These are phyloP conservation scores for Fragaria vesca DNA, from an alignment of 306 rosid genomes.

Conservation along the genomic window DNA sequence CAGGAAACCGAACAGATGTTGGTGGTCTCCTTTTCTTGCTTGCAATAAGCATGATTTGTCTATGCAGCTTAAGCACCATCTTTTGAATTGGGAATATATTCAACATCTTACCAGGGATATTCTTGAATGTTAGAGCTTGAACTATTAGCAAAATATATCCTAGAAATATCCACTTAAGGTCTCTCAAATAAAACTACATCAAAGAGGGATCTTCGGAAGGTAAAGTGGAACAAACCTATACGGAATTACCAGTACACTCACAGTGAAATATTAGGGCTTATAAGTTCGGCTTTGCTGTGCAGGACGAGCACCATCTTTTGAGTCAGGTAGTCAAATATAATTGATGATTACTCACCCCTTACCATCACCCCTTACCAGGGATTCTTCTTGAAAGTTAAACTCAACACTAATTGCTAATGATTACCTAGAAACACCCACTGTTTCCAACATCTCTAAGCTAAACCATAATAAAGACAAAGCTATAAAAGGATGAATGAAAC, in stretches of 20 bases:
- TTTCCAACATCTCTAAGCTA: conserved; percentile 32
- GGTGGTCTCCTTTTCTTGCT: conserved; percentile 80
- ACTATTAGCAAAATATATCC: conserved; percentile 28
- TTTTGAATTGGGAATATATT: conserved; percentile 42
- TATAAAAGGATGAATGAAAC: conserved; percentile 4
- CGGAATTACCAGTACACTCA: conserved; percentile 32
- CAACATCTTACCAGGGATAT: conserved; percentile 70
- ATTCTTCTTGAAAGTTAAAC: conserved; percentile 34
- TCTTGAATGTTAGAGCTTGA: conserved; percentile 33
- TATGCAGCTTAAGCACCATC: conserved; percentile 52
- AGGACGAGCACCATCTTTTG: conserved; percentile 51
- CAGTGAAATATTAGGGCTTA: conserved; percentile 22
- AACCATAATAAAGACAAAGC: neutral
- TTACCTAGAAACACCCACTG: conserved; percentile 35
- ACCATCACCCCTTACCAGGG: conserved; percentile 85
- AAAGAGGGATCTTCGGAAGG: conserved; percentile 26
- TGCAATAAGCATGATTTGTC: conserved; percentile 63
- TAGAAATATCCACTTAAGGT: conserved; percentile 36
- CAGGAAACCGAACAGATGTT: conserved; percentile 68
- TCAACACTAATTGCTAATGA: conserved; percentile 21
- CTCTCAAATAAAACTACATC: conserved; percentile 41
- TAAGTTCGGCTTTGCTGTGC: conserved; percentile 45
- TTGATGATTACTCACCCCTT: conserved; percentile 49
- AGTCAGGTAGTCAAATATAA: conserved; percentile 33
- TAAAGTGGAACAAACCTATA: conserved; percentile 38